Base-by-base conservation (phyloP, 306 rosid species). In the Malus orientalis region DNA sequence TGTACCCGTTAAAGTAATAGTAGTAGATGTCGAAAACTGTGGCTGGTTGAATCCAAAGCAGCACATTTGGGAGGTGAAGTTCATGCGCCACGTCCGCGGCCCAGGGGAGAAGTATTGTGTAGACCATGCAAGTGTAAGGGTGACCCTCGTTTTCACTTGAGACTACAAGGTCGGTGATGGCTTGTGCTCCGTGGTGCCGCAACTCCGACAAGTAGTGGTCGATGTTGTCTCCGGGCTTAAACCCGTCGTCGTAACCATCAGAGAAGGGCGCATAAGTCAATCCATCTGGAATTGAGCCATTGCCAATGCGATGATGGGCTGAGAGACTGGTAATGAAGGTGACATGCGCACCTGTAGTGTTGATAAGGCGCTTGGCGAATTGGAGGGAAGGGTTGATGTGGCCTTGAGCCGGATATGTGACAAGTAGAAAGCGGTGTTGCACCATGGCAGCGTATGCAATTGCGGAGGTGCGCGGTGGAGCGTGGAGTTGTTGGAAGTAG, bases 1-100 rank as follows among this genome's bases (percentile, higher is more conserved):
- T 69, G 54, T 63, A 76, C 12, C 83, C 90, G 25, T 84, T 77
- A 20, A 82, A 74, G 62, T 74, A 87, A 9, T 80, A 73, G 71
- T 84, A 65, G 58, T 53, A 77, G n/a, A 84, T 67, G 42, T 68
- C 67, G 10, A 87, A 84, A 19, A 84, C 85, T 0, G 81, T 62
- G 36, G 90, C 88, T 8, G 86, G 71, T 44, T 87, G 86, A 61
- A 71, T 81, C 86, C 88, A 87, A 1, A 87, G 47, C 2, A 80
- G 69, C n/a, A 72, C 83, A 0, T 77, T 45, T 8, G 80, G 86
- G 23, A 82, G 67, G 19, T 82, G 42, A 12, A 66, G 55, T 6
- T 76, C 70, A 30, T 40, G 38, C 0, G 86, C 88, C 55, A 80
- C 63, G 1, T 67, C 64, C 2, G 74, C 84, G 1, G 53, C 87